Conservation (phyloP, 1,139 yeast species). For the Nakaseomyces nivariensis region DNA sequence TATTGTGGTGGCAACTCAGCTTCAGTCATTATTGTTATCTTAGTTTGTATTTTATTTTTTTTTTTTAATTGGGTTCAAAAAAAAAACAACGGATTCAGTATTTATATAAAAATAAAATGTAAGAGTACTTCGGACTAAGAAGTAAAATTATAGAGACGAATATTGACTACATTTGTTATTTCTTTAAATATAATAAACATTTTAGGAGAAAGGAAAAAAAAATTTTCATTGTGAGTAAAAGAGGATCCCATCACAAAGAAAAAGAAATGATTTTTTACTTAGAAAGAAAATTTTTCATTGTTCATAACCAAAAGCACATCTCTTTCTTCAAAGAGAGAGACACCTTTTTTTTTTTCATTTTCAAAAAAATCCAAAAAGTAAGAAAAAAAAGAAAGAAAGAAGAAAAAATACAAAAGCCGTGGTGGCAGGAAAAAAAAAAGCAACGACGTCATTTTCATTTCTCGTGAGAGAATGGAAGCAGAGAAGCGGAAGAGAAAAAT, state of each 20-base stretch:
- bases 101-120: no score
- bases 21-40: conserved; percentile 10
- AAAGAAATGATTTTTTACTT: no score
- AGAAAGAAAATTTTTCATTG: no score
- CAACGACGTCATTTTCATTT: background rate
- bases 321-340: no score
- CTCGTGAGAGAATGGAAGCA: no score
- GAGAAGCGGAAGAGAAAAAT: no score
- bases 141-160: background rate
- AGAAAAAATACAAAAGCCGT: background rate
- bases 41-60: background rate
- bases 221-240: background rate
- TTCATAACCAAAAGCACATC: no score
- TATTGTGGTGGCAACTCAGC: conserved; percentile 27
- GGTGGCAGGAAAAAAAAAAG: background rate
- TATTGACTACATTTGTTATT: background rate
- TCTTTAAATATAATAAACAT: background rate
- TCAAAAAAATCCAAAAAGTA: no score
- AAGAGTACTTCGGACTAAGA: background rate
- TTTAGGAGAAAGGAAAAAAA: background rate
- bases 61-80: conserved; percentile 25
- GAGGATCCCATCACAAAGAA: no score
- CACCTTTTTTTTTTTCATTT: no score
- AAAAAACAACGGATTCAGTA: background rate
- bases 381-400: background rate